Evolutionary conservation across 257 asterid species (phyloP).

Genomic region (Solanum arcanum): DNA sequence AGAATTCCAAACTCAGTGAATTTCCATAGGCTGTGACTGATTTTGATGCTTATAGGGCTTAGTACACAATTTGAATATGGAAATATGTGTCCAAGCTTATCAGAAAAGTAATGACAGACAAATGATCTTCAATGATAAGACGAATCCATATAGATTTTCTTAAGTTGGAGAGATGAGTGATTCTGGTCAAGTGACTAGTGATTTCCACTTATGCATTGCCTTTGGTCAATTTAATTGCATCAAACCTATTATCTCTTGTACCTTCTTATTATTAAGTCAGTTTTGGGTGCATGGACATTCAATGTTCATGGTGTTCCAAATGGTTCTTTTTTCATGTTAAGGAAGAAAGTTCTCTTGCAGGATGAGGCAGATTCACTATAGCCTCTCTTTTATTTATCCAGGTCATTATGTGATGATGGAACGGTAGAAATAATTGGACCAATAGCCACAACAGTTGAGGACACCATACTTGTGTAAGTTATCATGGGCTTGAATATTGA

Average conservation of each 20-base stretch:
- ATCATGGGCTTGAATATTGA: neutral
- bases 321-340: neutral
- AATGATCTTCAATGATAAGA: neutral
- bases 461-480: slow-evolving; percentile 84
- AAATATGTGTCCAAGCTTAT: neutral
- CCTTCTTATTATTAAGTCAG: neutral
- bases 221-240: neutral
- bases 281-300: neutral
- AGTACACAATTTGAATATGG: neutral
- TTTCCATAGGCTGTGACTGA: neutral
- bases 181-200: neutral
- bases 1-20: neutral
- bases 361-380: neutral
- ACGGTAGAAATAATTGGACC: slow-evolving; percentile 93
- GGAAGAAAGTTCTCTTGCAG: neutral
- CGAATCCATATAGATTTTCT: neutral
- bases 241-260: neutral
- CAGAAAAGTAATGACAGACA: neutral
- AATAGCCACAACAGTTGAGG: slow-evolving; percentile 80
- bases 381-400: slow-evolving; percentile 18
- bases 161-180: neutral
- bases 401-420: slow-evolving; percentile 77
- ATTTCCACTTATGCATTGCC: neutral
- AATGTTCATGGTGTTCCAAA: slow-evolving; percentile 1
- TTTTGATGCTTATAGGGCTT: neutral